Evolutionary conservation across 2,329 filamentous ascomycete species (phyloP).

Genomic region (Biscogniauxia sp.): DNA sequence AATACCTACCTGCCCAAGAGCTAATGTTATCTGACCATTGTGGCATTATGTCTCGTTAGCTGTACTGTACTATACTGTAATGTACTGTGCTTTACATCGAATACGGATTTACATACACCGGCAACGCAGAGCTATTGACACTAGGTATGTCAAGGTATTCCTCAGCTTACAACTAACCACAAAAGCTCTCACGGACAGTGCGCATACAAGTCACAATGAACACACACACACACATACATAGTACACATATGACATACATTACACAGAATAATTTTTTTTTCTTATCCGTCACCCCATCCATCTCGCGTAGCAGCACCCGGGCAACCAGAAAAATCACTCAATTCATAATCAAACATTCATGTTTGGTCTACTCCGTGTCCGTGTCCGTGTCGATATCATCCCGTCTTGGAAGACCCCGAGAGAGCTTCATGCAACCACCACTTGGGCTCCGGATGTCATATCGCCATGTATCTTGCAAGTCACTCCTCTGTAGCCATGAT

Average conservation of each 20-base stretch:
- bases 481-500: constrained; percentile 23
- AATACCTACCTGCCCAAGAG: too few species aligned
- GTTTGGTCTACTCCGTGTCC: constrained; percentile 10
- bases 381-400: constrained; percentile 11
- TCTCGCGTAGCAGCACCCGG: constrained; percentile 5
- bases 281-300: background rate
- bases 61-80: too few species aligned
- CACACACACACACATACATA: too few species aligned
- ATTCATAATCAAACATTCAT: constrained; percentile 12
- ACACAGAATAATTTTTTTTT: background rate
- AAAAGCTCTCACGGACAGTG: background rate
- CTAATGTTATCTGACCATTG: background rate
- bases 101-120: too few species aligned
- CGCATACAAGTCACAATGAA: background rate
- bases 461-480: constrained; percentile 24
- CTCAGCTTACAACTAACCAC: background rate
- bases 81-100: too few species aligned
- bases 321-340: constrained; percentile 20
- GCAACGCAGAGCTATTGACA: too few species aligned
- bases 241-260: background rate
- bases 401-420: background rate
- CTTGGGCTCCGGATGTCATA: constrained; percentile 14
- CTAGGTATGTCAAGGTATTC: background rate
- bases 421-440: background rate
- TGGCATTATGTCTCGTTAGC: background rate